Conservation (phyloP, 1,284 basidiomycete species). For the Boletellus sp. region DNA sequence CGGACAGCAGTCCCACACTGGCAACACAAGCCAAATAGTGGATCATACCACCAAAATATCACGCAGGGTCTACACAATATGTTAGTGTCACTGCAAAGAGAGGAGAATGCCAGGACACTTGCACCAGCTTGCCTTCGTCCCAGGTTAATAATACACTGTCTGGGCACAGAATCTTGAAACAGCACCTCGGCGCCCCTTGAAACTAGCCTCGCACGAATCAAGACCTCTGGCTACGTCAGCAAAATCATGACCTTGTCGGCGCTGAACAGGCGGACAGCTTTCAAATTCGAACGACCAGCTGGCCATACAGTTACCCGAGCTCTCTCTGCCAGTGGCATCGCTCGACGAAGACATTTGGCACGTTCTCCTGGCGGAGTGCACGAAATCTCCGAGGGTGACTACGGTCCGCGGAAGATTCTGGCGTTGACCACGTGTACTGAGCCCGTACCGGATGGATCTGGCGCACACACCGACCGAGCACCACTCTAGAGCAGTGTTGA, state of each 20-base stretch:
- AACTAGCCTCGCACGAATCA: conserved; percentile 43
- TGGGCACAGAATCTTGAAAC: conserved; percentile 72
- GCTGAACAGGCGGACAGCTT: conserved; percentile 75
- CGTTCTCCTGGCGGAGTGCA: conserved; percentile 61
- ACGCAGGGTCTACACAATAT: conserved; percentile 44
- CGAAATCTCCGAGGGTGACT: conserved; percentile 42
- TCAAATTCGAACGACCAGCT: conserved; percentile 39
- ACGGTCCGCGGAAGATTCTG: conserved; percentile 27
- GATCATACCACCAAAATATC: too few relatives aligned
- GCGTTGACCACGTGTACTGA: conserved; percentile 36
- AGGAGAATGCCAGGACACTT: conserved; percentile 23
- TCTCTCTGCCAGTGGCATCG: conserved; percentile 42
- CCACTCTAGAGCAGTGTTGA: too few relatives aligned
- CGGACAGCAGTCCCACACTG: too few relatives aligned
- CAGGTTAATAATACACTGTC: conserved; percentile 90
- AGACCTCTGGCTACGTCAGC: conserved; percentile 82
- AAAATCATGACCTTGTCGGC: conserved; percentile 75
- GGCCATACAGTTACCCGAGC: conserved; percentile 13
- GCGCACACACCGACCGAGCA: too few relatives aligned
- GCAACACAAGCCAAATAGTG: too few relatives aligned
- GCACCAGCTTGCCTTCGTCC: conserved; percentile 85
- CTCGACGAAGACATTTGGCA: conserved; percentile 48
- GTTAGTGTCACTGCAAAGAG: conserved; percentile 4
- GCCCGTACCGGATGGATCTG: too few relatives aligned
- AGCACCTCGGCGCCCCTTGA: conserved; percentile 5